Conservation (phyloP, 2,329 filamentous ascomycete species). For the Fusarium sambucinum region DNA sequence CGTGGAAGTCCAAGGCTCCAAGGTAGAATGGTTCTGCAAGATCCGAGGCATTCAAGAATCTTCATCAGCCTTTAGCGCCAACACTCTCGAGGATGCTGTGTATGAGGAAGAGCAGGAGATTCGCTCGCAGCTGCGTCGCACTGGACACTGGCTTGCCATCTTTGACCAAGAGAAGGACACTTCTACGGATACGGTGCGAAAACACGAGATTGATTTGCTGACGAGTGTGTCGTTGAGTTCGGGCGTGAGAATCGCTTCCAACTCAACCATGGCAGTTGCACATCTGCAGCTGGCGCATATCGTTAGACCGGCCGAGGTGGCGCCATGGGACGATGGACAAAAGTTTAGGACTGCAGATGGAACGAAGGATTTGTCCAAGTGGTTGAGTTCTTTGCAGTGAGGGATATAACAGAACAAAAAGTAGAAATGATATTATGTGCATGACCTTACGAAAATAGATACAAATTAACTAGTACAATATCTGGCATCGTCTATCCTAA, state of each 20-base stretch:
- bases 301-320: constrained; percentile 7
- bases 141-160: constrained; percentile 10
- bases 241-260: constrained; percentile 12
- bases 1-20: constrained; percentile 1
- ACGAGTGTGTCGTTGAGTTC: constrained; percentile 18
- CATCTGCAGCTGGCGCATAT: constrained; percentile 27
- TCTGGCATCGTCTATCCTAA: not conserved
- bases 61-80: not conserved
- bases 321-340: constrained; percentile 26
- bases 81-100: not conserved
- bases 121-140: not conserved
- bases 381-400: constrained; percentile 23
- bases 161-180: constrained; percentile 15
- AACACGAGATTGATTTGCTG: constrained; percentile 21
- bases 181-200: not conserved
- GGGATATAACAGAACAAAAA: not conserved
- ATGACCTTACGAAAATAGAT: constrained; percentile 5
- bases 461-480: not conserved
- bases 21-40: constrained; percentile 25
- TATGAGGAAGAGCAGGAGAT: constrained; percentile 28
- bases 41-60: constrained; percentile 15
- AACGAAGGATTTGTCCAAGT: constrained; percentile 18
- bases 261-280: constrained; percentile 12
- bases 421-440: not conserved
- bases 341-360: constrained; percentile 19